Percentiles rank a stretch among this genome's conserved stretches.
These are phyloP conservation scores for Madurella fahalii DNA, from an alignment of 2,329 filamentous ascomycete species.

Conservation along the genomic window DNA sequence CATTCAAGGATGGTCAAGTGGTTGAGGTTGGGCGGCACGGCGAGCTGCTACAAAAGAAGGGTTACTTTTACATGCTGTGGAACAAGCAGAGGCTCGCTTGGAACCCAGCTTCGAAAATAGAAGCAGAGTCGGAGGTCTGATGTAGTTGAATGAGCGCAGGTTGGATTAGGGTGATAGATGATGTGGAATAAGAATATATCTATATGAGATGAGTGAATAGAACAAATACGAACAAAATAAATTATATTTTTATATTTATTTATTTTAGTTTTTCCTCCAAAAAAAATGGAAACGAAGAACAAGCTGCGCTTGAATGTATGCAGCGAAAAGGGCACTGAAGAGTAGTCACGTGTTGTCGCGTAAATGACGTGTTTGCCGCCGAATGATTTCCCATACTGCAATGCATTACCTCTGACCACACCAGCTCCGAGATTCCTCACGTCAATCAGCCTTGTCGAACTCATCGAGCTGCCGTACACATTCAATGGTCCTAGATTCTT, in stretches of 20 bases:
- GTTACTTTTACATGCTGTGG: slow-evolving; percentile 7
- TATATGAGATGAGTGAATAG: no score
- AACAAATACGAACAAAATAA: no score
- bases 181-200: no score
- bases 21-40: neutral
- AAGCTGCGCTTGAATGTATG: no score
- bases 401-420: neutral
- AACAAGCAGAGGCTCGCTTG: slow-evolving; percentile 2
- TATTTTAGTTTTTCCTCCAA: no score
- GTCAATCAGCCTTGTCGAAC: neutral
- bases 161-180: no score
- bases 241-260: no score
- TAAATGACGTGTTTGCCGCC: slow-evolving; percentile 14
- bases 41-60: slow-evolving; percentile 4
- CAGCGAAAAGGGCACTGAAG: no score
- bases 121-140: no score
- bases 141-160: no score
- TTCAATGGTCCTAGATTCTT: neutral
- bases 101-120: no score
- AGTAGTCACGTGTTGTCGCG: slow-evolving; percentile 17
- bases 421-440: neutral
- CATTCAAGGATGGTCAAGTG: neutral
- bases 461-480: neutral
- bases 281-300: no score
- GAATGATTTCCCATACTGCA: neutral